Evolutionary conservation across 208 protist genomes (phyloP).

Genomic region (Wallacemonas sp.): DNA sequence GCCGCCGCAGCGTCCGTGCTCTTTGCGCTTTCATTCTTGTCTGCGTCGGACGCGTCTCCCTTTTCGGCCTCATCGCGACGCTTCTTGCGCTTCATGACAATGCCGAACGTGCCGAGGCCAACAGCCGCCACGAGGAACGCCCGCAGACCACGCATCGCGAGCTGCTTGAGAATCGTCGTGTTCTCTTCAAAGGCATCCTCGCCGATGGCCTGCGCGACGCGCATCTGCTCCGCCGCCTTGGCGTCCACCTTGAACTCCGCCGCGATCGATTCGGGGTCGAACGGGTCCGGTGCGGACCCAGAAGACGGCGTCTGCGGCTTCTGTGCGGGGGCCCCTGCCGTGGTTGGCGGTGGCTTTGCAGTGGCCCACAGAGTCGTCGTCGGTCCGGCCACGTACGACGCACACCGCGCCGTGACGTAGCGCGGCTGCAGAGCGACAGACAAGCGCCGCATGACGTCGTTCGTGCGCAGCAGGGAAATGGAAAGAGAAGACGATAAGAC

Average conservation of each 20-base stretch:
- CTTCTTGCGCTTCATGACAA: constrained; percentile 50
- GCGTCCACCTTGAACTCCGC: constrained; percentile 41
- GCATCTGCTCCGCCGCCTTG: constrained; percentile 48
- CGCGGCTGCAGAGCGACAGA: neutral
- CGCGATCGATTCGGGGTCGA: constrained; percentile 11
- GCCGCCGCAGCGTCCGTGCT: too few relatives aligned
- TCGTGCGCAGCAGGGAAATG: neutral
- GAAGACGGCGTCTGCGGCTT: neutral
- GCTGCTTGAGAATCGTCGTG: constrained; percentile 62
- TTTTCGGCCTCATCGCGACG: constrained; percentile 16
- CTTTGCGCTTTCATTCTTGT: constrained; percentile 20
- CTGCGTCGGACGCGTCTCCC: neutral
- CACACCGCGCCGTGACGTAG: too few relatives aligned
- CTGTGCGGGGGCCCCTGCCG: neutral
- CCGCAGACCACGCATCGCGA: constrained; percentile 65
- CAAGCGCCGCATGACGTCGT: neutral
- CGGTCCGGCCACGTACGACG: too few relatives aligned
- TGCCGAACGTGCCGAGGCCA: constrained; percentile 50
- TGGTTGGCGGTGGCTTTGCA: neutral
- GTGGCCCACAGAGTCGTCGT: neutral
- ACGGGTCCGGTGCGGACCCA: neutral
- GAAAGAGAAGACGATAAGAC: neutral
- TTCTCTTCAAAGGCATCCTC: constrained; percentile 79
- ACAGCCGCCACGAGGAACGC: constrained; percentile 62
- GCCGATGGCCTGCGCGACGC: constrained; percentile 54